Percentiles rank a stretch among this genome's conserved stretches.
These are phyloP conservation scores for Mariannaea elegans DNA, from an alignment of 2,329 filamentous ascomycete genomes.

Conservation along the genomic window DNA sequence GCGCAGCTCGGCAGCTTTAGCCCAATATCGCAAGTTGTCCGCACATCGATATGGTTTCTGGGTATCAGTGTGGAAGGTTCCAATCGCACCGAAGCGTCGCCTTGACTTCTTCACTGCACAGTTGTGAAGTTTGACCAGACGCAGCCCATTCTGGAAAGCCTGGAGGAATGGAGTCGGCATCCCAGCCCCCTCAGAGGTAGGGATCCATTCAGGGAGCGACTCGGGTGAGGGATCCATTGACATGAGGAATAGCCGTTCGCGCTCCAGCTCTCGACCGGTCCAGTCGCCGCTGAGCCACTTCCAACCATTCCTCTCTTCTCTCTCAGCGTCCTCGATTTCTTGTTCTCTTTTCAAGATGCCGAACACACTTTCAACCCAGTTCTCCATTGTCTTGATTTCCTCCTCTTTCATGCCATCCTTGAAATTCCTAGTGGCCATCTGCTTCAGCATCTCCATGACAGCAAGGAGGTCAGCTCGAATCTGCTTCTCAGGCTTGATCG, in stretches of 20 bases:
- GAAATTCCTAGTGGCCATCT: constrained; percentile 90
- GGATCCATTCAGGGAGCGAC: constrained; percentile 74
- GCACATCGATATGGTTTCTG: constrained; percentile 92
- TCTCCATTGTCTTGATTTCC: constrained; percentile 78
- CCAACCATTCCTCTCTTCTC: constrained; percentile 76
- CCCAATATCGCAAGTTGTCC: constrained; percentile 95
- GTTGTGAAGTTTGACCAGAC: constrained; percentile 89
- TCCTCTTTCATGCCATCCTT: constrained; percentile 80
- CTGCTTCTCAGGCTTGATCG: constrained; percentile 86
- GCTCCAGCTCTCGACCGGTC: constrained; percentile 76
- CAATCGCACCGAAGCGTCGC: constrained; percentile 88
- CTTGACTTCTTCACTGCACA: constrained; percentile 84
- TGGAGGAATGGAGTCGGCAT: constrained; percentile 78
- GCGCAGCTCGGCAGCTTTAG: constrained; percentile 92
- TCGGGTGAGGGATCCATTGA: constrained; percentile 73
- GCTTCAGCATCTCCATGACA: constrained; percentile 90
- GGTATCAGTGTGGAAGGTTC: constrained; percentile 89
- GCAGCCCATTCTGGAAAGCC: constrained; percentile 79
- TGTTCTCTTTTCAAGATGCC: constrained; percentile 81
- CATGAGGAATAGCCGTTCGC: constrained; percentile 82
- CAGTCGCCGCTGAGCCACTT: constrained; percentile 83
- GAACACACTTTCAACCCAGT: constrained; percentile 83
- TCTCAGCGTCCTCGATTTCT: constrained; percentile 77
- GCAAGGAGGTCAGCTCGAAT: constrained; percentile 85
- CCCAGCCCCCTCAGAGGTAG: constrained; percentile 50